Evolutionary conservation across 139 green algal genomes (phyloP).

Genomic region (Picochlorum sp.): DNA sequence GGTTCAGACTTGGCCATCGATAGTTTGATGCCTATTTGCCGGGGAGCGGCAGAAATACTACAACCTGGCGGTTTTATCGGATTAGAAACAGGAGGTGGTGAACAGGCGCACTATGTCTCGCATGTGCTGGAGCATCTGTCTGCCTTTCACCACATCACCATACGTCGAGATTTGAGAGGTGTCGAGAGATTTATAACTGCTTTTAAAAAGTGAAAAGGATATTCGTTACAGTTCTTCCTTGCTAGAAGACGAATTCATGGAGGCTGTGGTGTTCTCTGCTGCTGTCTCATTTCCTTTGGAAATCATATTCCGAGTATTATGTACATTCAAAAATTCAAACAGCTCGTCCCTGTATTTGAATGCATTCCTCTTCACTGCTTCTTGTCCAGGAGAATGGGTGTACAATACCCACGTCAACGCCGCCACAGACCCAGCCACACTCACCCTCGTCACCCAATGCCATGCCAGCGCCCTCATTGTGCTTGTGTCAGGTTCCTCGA

Average conservation of each 20-base stretch:
- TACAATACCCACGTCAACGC: conserved; percentile 33
- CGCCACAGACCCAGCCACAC: background rate
- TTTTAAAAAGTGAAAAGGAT: background rate
- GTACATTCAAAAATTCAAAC: conserved; percentile 25
- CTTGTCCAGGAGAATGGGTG: conserved; percentile 27
- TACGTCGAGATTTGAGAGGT: conserved; percentile 45
- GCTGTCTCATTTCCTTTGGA: conserved; percentile 5
- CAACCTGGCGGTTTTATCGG: conserved; percentile 55
- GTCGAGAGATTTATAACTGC: conserved; percentile 62
- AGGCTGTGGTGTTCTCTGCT: conserved; percentile 1
- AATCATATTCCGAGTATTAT: conserved; percentile 7
- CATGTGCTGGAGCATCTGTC: conserved; percentile 23
- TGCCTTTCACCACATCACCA: conserved; percentile 33
- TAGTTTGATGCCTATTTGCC: conserved; percentile 39
- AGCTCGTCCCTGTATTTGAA: conserved; percentile 22
- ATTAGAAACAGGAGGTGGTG: conserved; percentile 59
- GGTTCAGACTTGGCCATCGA: conserved; percentile 57
- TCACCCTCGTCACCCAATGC: conserved; percentile 13
- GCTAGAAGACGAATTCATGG: background rate
- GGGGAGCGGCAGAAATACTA: conserved; percentile 34
- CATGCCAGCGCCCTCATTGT: background rate
- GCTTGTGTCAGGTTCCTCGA: conserved; percentile 18
- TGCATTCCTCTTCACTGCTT: conserved; percentile 14
- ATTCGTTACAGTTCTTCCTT: background rate
- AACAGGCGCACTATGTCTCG: conserved; percentile 43